Evolutionary conservation across 23 red algal species (phyloP), one percentile per base, ranked within the genome.

Genomic region (Gracilaria vermiculophylla): DNA sequence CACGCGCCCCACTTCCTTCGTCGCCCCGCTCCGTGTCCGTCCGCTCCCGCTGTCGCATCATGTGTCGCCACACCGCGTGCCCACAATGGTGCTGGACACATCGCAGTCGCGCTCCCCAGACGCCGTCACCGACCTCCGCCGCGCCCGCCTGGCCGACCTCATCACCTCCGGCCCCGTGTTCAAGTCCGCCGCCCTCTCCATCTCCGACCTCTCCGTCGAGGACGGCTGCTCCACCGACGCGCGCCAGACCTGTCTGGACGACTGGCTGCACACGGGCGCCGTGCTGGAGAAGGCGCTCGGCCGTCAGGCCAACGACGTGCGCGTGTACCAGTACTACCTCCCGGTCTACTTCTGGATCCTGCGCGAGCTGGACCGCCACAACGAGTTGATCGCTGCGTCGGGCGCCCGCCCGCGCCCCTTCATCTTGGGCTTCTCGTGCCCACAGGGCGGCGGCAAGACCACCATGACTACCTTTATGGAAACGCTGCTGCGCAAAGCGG

Each of bases 361-460:
- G 12, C 77, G 88, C 10, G 49, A 82, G 60, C 72, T 94, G 16
- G 56, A 80, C 23, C 41, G 42, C 21, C 79, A 73, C 33, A 36
- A 43, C 16, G 80, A 64, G 15, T 27, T 64, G 21, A 25, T 72
- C 27, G 76, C 44, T 20, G 50, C 3, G 6, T 44, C 69, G 7
- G 78, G 62, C 19, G 44, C 52, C 25, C 42, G 29, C 2, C 79
- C 23, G 20, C 92, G 80, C 43, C 84, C 89, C 2, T 82, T 94
- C 28, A 86, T 95, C 51, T 33, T 99, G 3, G 97, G 97, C 25
- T 64, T 99, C 16, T 92, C 62, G 17, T 99, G 97, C 51, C 97
- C 97, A 15, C 97, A 99, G 81, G 97, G 97, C 16, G 97, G 97
- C 33, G 97, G 97, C 21, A 99, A 99, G 70, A 96, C 97, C 8